phyloP scores from a whole-genome alignment of 116 monocot species.

The Zostera marina region DNA sequence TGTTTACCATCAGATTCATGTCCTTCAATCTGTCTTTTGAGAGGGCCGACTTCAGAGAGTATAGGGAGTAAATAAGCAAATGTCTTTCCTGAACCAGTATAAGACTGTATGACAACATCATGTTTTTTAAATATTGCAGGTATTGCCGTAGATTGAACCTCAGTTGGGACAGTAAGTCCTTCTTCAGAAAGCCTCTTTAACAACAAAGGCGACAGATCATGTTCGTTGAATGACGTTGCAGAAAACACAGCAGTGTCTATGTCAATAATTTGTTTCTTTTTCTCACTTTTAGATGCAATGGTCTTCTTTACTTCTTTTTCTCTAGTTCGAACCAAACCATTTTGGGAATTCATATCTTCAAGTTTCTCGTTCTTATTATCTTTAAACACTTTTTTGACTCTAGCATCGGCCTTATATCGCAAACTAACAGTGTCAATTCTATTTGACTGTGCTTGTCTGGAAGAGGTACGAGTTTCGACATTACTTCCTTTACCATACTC shows the following conservation, averaged over 20 bases:
- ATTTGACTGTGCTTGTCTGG: neutral
- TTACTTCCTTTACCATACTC: conserved; percentile 14
- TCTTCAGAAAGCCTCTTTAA: conserved; percentile 36
- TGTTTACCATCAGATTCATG: conserved; percentile 21
- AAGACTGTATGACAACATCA: conserved; percentile 88
- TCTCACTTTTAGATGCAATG: conserved; percentile 5
- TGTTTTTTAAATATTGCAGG: conserved; percentile 57
- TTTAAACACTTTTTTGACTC: neutral
- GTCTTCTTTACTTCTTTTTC: conserved; percentile 11
- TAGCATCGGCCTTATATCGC: neutral
- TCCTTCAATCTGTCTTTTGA: conserved; percentile 22
- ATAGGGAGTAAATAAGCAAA: conserved; percentile 95
- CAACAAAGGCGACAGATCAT: conserved; percentile 52
- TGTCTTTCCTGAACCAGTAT: conserved; percentile 96
- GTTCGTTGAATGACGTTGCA: conserved; percentile 67
- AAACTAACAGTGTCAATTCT: neutral
- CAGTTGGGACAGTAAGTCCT: conserved; percentile 61
- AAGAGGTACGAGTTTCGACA: neutral
- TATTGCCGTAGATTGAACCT: conserved; percentile 77
- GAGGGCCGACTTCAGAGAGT: conserved; percentile 58
- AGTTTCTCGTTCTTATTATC: conserved; percentile 2
- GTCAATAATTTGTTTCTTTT: conserved; percentile 12
- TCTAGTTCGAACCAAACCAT: conserved; percentile 12
- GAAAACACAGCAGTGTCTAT: conserved; percentile 45
- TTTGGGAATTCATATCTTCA: conserved; percentile 14